Base-by-base conservation (phyloP, 257 asterid species). In the Solanum infundibuliforme region DNA sequence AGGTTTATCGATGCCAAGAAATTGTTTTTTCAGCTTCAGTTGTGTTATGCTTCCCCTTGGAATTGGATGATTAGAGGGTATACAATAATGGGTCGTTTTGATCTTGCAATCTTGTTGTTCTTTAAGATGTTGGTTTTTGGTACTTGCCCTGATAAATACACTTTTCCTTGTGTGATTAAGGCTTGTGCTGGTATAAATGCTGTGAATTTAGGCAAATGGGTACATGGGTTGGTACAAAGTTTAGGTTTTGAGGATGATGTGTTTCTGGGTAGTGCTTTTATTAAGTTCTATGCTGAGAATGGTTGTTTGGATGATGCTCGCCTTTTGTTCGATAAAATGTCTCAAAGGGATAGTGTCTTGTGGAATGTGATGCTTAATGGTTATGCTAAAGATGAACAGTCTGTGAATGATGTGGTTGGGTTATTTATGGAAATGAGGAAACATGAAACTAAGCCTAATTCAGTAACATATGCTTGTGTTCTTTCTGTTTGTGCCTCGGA, bases 1-100 rank as follows among this genome's bases (percentile, higher is more conserved):
- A 91, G 85, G 12, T 91, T 89, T 89, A 14, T 18, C 43, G 93
- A 94, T 76, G 98, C 97, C 89, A 92, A 91, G 91, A 93, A 90
- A 8, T 77, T 97, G 52, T 97, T 97, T 65, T 88, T 82, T 88
- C 97, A 91, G 94, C 98, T 97, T 60, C 92, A 91, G n/a, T 82
- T 95, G 88, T 86, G 91, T 88, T 95, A 93, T 74, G 98, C 99
- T 46, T 94, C 98, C 65, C 99, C 99, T 91, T 96, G 99, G 99
- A 95, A 97, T 95, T 95, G 98, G 99, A 92, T 97, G 97, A 94
- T 97, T 85, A 92, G 98, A 92, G 98, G 98, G 46, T 93, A 93
- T 84, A 93, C 94, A 73, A 87, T 88, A 72, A 91, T 89, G 93
- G 97, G 98, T 39, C 87, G 90, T 89, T 93, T 90, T 81, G 90